phyloP scores from a whole-genome alignment of 1,284 basidiomycete species.

The Fistulina hepatica region DNA sequence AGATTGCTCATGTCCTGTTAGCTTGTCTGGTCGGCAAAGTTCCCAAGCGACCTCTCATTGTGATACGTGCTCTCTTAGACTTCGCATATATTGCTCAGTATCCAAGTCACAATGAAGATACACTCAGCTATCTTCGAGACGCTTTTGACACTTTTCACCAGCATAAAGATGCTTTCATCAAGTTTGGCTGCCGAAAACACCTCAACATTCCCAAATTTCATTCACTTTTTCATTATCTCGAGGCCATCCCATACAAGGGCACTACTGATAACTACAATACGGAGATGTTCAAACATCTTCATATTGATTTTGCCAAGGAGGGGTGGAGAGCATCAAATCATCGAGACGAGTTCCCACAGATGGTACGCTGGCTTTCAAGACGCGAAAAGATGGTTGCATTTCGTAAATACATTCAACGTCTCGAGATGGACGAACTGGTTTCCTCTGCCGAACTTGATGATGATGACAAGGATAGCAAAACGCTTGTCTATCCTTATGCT shows the following conservation, averaged over 20 bases:
- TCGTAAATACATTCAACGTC: no score
- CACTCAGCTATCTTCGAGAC: conserved; percentile 15
- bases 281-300: conserved; percentile 22
- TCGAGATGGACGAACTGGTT: no score
- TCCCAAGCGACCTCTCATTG: neutral
- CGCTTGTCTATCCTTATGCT: no score
- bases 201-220: conserved; percentile 29
- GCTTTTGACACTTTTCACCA: conserved; percentile 21
- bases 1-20: conserved; percentile 17
- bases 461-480: no score
- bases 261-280: conserved; percentile 26
- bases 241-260: conserved; percentile 18
- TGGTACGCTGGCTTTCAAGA: conserved; percentile 18
- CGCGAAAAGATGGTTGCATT: conserved; percentile 13
- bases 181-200: conserved; percentile 17
- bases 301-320: conserved; percentile 26
- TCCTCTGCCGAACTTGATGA: no score
- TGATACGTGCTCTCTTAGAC: conserved; percentile 20
- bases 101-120: conserved; percentile 20
- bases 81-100: conserved; percentile 27
- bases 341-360: conserved; percentile 18
- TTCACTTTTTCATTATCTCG: conserved; percentile 20
- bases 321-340: conserved; percentile 20
- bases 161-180: conserved; percentile 23
- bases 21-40: conserved; percentile 10